These are phyloP conservation scores for Cystobasidium ongulense DNA, from an alignment of 768 basidiomycete species.

Conservation along the genomic window DNA sequence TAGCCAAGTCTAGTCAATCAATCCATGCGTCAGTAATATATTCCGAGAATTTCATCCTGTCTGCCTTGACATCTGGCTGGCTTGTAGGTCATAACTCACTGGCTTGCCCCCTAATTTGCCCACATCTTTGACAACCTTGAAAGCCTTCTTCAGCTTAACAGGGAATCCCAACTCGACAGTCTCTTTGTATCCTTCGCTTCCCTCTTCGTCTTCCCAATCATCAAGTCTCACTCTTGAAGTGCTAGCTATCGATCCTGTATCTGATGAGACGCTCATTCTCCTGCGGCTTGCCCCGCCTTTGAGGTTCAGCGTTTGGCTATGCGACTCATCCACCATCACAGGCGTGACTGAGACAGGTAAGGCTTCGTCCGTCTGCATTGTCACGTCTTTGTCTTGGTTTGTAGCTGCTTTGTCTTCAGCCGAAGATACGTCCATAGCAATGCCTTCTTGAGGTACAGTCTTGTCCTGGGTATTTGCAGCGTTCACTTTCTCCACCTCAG, in stretches of 20 bases:
- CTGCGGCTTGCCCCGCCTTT: conserved; percentile 8
- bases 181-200: conserved; percentile 54
- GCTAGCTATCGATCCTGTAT: conserved; percentile 13
- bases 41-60: not conserved
- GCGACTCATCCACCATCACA: not conserved
- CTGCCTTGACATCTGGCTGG: not conserved
- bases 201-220: conserved; percentile 36
- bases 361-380: not conserved
- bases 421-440: not conserved
- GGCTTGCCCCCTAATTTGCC: conserved; percentile 39
- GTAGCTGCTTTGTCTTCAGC: not conserved
- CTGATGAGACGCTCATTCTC: conserved; percentile 16
- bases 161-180: conserved; percentile 42
- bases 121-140: conserved; percentile 37
- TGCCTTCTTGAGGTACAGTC: not conserved
- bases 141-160: conserved; percentile 51
- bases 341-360: not conserved
- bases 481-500: not conserved
- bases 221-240: conserved; percentile 3
- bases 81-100: not conserved
- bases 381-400: not conserved
- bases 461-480: not conserved
- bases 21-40: too few species aligned
- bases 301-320: not conserved
- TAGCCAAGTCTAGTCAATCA: conserved; percentile 34